Evolutionary conservation across 2,329 filamentous ascomycete genomes (phyloP).

Genomic region (Zopfia rhizophila): DNA sequence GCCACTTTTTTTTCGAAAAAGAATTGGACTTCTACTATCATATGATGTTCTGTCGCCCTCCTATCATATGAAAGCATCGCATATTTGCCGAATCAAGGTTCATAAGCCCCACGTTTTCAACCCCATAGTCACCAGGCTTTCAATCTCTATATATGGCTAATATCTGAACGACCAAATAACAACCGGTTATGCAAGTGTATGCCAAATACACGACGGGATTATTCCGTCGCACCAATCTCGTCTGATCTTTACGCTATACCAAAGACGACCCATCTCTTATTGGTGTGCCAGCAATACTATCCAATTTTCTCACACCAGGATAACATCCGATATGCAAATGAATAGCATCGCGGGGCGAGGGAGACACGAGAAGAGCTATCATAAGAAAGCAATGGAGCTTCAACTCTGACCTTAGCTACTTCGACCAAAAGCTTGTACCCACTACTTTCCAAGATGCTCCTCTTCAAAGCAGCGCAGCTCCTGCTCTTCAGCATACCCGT

Average conservation of each 20-base stretch:
- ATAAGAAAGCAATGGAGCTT: slow-evolving; percentile 19
- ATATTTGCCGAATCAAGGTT: too few species aligned
- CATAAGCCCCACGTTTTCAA: too few species aligned
- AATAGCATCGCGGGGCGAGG: slow-evolving; percentile 2
- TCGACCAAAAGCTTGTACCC: neutral
- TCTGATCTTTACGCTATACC: neutral
- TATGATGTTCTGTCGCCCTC: too few species aligned
- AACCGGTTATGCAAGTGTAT: slow-evolving; percentile 17
- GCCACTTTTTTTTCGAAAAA: too few species aligned
- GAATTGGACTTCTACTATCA: too few species aligned
- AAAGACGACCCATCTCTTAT: neutral
- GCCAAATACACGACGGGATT: slow-evolving; percentile 16
- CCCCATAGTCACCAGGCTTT: too few species aligned
- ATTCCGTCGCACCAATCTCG: slow-evolving; percentile 13
- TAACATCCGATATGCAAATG: neutral
- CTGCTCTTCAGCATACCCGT: slow-evolving; percentile 17
- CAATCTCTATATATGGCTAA: slow-evolving; percentile 20
- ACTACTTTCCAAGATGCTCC: slow-evolving; percentile 20
- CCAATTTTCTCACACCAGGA: neutral
- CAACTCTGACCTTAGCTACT: neutral
- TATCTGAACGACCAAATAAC: slow-evolving; percentile 17
- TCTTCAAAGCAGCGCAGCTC: slow-evolving; percentile 15
- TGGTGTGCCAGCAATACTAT: neutral
- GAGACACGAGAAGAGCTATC: slow-evolving; percentile 17
- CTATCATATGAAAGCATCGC: too few species aligned